A percentile compares a stretch with the other conserved stretches of the same genome.
Evolutionary conservation across 768 basidiomycete species (phyloP).

Genomic region (Pleurotus eryngii): DNA sequence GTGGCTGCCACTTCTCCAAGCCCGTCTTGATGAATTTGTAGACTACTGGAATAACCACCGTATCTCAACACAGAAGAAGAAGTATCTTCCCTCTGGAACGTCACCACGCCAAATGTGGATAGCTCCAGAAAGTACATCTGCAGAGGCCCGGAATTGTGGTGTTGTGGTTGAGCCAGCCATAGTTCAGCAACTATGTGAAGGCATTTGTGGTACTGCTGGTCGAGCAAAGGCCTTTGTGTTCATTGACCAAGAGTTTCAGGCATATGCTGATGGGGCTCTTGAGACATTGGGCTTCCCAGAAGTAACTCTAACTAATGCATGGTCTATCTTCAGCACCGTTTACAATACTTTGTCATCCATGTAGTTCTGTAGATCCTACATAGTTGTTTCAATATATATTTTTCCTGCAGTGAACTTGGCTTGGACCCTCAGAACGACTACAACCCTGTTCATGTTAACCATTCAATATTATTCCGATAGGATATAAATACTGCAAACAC

Average conservation of each 20-base stretch:
- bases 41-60: constrained; percentile 20
- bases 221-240: constrained; percentile 7
- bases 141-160: background rate
- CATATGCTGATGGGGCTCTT: too few relatives aligned
- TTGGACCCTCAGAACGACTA: too few relatives aligned
- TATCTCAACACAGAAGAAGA: background rate
- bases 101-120: constrained; percentile 1
- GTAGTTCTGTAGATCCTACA: too few relatives aligned
- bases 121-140: background rate
- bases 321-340: too few relatives aligned
- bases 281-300: too few relatives aligned
- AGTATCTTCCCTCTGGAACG: background rate
- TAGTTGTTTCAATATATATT: too few relatives aligned
- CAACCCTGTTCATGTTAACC: too few relatives aligned
- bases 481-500: too few relatives aligned
- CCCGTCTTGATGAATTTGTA: constrained; percentile 14
- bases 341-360: too few relatives aligned
- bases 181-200: constrained; percentile 3
- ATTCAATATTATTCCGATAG: too few relatives aligned
- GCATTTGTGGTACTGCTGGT: background rate
- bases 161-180: background rate
- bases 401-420: too few relatives aligned
- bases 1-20: constrained; percentile 21
- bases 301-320: too few relatives aligned
- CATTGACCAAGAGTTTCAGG: background rate